phyloP scores from a whole-genome alignment of 2,329 filamentous ascomycete genomes.

The Orbilia oligospora region DNA sequence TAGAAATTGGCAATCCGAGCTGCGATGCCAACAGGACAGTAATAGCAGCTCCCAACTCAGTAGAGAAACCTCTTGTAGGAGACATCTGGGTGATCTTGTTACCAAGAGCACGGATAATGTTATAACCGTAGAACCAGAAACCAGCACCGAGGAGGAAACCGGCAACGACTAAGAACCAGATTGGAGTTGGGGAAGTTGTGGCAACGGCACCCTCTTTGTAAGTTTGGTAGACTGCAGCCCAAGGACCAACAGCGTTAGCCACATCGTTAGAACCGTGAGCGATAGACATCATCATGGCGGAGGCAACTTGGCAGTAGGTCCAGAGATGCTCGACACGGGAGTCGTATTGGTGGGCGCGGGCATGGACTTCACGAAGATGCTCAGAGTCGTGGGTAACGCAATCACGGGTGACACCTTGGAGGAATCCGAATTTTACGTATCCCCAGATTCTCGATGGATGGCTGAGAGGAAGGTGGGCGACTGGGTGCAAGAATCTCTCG shows the following conservation, averaged over 20 bases:
- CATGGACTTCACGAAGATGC: constrained; percentile 72
- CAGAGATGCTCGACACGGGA: constrained; percentile 76
- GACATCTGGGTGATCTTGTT: constrained; percentile 76
- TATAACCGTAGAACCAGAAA: constrained; percentile 76
- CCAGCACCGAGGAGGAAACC: constrained; percentile 72
- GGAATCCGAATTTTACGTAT: constrained; percentile 69
- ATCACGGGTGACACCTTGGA: constrained; percentile 68
- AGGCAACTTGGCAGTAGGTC: constrained; percentile 77
- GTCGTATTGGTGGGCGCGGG: constrained; percentile 74
- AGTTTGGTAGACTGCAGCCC: constrained; percentile 75
- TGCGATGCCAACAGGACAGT: constrained; percentile 77
- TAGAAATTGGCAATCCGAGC: constrained; percentile 75
- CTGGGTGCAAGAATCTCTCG: constrained; percentile 66
- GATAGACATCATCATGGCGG: constrained; percentile 80
- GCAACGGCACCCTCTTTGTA: constrained; percentile 71
- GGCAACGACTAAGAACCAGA: constrained; percentile 74
- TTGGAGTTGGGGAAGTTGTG: constrained; percentile 71
- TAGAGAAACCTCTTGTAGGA: constrained; percentile 73
- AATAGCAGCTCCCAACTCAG: constrained; percentile 75
- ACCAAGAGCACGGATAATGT: constrained; percentile 76
- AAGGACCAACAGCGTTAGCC: constrained; percentile 75
- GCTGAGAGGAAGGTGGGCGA: constrained; percentile 65
- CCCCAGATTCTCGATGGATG: constrained; percentile 66
- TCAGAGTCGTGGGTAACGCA: constrained; percentile 67
- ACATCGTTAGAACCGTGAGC: constrained; percentile 79